Percentiles rank a stretch among this genome's conserved stretches.
Evolutionary conservation across 176 grass and related monocot species (phyloP).

Genomic region (sorghum (Sorghum bicolor)): DNA sequence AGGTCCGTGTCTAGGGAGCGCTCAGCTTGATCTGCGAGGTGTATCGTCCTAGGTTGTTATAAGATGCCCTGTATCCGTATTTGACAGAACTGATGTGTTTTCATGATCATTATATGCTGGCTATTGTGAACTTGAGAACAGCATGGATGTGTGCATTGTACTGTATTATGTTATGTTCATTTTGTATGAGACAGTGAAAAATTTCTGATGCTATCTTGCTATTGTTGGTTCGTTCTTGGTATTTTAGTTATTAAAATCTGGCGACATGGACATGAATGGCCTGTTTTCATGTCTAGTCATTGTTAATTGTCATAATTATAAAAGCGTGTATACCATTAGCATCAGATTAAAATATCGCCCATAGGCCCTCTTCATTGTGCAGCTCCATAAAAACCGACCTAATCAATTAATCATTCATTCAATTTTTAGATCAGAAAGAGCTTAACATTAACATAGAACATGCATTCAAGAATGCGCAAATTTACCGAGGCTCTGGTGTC

Average conservation of each 20-base stretch:
- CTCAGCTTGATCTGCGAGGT: neutral
- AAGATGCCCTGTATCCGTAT: neutral
- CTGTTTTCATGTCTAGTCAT: neutral
- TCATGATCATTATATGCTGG: neutral
- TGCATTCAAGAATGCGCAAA: too few relatives aligned
- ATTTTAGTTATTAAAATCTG: neutral
- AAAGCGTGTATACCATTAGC: neutral
- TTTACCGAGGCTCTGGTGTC: too few relatives aligned
- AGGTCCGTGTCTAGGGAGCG: slow-evolving; percentile 42
- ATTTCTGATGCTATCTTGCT: neutral
- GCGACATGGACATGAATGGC: too few relatives aligned
- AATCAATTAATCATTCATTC: neutral
- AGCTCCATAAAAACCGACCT: neutral
- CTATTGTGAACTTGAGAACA: neutral
- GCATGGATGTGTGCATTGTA: neutral
- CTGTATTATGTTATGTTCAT: neutral
- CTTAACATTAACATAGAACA: neutral
- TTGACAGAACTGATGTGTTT: neutral
- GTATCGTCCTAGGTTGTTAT: neutral
- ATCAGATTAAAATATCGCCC: neutral
- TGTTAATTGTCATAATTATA: neutral
- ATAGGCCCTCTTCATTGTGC: neutral
- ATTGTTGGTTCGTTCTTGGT: neutral
- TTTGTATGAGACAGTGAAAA: neutral
- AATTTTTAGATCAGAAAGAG: neutral